Conservation (phyloP, 345 rosid genomes). For the Hibiscus tridactylites region DNA sequence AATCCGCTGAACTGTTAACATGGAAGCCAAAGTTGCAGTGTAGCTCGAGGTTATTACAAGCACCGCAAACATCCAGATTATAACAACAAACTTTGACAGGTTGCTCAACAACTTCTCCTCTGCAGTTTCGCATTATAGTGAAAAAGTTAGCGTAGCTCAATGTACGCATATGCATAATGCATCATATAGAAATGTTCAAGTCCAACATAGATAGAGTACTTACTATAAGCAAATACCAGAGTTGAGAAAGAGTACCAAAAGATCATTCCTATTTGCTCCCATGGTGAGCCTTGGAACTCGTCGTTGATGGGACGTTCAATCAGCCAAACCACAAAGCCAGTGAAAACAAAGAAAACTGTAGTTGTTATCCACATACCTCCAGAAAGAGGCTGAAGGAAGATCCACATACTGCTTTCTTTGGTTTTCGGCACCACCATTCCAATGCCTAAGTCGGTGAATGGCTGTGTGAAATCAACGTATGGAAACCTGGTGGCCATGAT, state of each 20-base stretch:
- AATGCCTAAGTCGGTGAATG: constrained; percentile 21
- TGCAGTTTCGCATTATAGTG: too few relatives aligned
- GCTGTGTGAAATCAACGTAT: constrained; percentile 14
- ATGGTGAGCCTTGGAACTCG: neutral
- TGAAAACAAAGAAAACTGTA: neutral
- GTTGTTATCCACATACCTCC: neutral
- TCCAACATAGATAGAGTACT: neutral
- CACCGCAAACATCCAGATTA: constrained; percentile 35
- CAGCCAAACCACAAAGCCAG: neutral
- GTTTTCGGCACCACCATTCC: constrained; percentile 5
- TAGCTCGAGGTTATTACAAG: constrained; percentile 34
- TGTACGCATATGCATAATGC: neutral
- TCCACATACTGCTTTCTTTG: constrained; percentile 1
- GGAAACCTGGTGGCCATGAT: constrained; percentile 5
- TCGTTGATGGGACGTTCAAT: neutral
- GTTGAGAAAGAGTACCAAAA: constrained; percentile 1
- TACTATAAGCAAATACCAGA: neutral
- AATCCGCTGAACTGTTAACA: constrained; percentile 18
- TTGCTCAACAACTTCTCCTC: constrained; percentile 19
- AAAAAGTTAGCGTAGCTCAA: too few relatives aligned
- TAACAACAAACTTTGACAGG: constrained; percentile 30
- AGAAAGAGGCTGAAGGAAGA: constrained; percentile 9
- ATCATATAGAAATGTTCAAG: neutral
- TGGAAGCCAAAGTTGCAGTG: constrained; percentile 33
- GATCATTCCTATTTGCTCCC: neutral